Conservation (phyloP, 106 monocot genomes). For the Platanthera guangdongensis region DNA sequence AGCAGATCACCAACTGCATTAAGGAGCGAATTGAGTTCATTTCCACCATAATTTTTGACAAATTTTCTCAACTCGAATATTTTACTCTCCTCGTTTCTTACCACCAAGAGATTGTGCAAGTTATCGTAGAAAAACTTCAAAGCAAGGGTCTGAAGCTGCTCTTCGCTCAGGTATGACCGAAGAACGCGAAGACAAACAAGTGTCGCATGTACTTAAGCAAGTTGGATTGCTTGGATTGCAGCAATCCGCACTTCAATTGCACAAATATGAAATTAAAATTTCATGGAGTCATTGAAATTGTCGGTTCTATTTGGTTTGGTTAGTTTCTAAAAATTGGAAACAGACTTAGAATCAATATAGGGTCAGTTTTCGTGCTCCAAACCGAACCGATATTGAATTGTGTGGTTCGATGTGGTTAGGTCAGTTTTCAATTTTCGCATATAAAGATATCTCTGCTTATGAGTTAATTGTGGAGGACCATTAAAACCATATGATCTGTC, state of each 20-base stretch:
- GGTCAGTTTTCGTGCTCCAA: too few relatives aligned
- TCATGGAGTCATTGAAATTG: background rate
- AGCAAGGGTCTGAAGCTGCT: conserved; percentile 39
- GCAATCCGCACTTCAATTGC: conserved; percentile 47
- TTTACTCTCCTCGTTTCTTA: conserved; percentile 41
- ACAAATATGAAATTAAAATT: background rate
- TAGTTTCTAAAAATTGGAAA: too few relatives aligned
- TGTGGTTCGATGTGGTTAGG: too few relatives aligned
- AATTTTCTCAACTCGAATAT: conserved; percentile 40
- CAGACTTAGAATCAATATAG: too few relatives aligned
- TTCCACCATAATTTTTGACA: conserved; percentile 11
- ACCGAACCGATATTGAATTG: too few relatives aligned
- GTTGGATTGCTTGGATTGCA: conserved; percentile 57
- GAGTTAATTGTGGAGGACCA: too few relatives aligned
- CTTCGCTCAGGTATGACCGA: conserved; percentile 47
- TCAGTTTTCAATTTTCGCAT: too few relatives aligned
- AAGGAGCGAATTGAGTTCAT: conserved; percentile 27
- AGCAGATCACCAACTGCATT: conserved; percentile 14
- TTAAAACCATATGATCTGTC: too few relatives aligned
- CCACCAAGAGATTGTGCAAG: conserved; percentile 40
- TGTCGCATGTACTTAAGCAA: conserved; percentile 43
- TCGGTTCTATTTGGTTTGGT: too few relatives aligned
- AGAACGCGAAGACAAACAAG: conserved; percentile 43
- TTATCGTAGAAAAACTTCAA: conserved; percentile 57
- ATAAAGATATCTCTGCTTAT: too few relatives aligned